Conservation (phyloP, 495 filamentous ascomycete species). For the Hamigera avellanea region DNA sequence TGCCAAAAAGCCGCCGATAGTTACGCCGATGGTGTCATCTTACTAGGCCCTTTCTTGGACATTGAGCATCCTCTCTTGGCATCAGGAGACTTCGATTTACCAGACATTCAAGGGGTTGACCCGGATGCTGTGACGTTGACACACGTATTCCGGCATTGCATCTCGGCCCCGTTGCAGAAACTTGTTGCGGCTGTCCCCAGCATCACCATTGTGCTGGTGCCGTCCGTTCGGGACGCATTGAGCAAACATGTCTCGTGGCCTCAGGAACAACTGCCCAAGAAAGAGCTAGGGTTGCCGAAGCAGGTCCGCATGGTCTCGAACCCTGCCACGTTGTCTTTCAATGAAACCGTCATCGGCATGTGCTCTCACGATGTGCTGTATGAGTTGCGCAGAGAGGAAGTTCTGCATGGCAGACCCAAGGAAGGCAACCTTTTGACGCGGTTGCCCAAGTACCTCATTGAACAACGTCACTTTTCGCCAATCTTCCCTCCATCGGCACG, state of each 20-base stretch:
- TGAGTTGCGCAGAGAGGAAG: slow-evolving; percentile 68
- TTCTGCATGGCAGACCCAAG: slow-evolving; percentile 42
- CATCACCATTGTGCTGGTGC: slow-evolving; percentile 72
- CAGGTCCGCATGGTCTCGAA: slow-evolving; percentile 70
- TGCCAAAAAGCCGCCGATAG: slow-evolving; percentile 64
- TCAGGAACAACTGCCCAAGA: slow-evolving; percentile 65
- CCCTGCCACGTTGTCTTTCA: slow-evolving; percentile 73
- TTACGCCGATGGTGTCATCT: slow-evolving; percentile 67
- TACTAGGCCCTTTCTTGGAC: slow-evolving; percentile 84
- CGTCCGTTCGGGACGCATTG: slow-evolving; percentile 75
- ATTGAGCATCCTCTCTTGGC: slow-evolving; percentile 82
- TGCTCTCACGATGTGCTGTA: slow-evolving; percentile 74
- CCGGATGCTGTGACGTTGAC: slow-evolving; percentile 68
- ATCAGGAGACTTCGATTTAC: slow-evolving; percentile 82
- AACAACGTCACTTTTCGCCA: slow-evolving; percentile 84
- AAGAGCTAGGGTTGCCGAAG: slow-evolving; percentile 65
- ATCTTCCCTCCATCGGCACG: slow-evolving; percentile 70
- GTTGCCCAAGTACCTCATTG: slow-evolving; percentile 59
- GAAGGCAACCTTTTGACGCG: slow-evolving; percentile 53
- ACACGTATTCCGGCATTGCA: slow-evolving; percentile 71
- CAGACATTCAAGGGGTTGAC: slow-evolving; percentile 54
- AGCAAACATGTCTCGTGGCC: slow-evolving; percentile 82
- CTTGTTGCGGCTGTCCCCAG: slow-evolving; percentile 57
- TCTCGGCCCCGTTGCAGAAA: slow-evolving; percentile 52
- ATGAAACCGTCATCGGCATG: slow-evolving; percentile 70